Percentiles rank a stretch among this genome's conserved stretches.
phyloP scores from a whole-genome alignment of 805 yeast genomes.

The Metschnikowia sp. region DNA sequence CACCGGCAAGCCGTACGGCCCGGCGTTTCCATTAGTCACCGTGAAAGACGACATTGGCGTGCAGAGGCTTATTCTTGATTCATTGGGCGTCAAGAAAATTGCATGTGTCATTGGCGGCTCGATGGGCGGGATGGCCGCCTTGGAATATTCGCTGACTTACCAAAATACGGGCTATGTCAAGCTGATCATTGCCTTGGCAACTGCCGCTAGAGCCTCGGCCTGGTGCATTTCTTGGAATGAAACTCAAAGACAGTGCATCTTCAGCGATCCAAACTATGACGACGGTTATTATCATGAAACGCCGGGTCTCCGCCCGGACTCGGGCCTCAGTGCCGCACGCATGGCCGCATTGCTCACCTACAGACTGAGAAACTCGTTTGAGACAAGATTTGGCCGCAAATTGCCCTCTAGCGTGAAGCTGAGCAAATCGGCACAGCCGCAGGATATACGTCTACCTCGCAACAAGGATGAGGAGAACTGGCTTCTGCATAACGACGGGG shows the following conservation, averaged over 20 bases:
- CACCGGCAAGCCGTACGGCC: constrained; percentile 79
- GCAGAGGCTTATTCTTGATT: constrained; percentile 74
- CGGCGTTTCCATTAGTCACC: constrained; percentile 90
- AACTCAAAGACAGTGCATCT: constrained; percentile 94
- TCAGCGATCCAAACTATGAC: constrained; percentile 87
- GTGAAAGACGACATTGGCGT: constrained; percentile 88
- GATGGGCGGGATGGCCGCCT: constrained; percentile 97
- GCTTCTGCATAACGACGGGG: constrained; percentile 88
- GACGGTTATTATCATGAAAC: constrained; percentile 80
- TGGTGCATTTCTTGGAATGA: constrained; percentile 99
- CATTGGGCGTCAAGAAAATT: constrained; percentile 70
- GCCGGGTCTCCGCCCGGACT: constrained; percentile 61
- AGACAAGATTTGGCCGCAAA: constrained; percentile 85
- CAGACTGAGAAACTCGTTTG: constrained; percentile 89
- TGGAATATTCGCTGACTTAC: constrained; percentile 73
- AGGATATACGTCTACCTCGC: constrained; percentile 36
- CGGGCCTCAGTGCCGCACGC: constrained; percentile 93
- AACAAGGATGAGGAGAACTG: constrained; percentile 68
- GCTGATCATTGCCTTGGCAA: constrained; percentile 78
- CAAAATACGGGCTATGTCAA: constrained; percentile 66
- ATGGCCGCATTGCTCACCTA: constrained; percentile 95
- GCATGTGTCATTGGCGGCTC: constrained; percentile 95
- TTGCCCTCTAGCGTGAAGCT: constrained; percentile 20
- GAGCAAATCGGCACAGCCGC: constrained; percentile 5
- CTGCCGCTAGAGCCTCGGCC: constrained; percentile 91